Evolutionary conservation across 169 alveolate genomes (phyloP).

Genomic region (Perkinsus marinus): DNA sequence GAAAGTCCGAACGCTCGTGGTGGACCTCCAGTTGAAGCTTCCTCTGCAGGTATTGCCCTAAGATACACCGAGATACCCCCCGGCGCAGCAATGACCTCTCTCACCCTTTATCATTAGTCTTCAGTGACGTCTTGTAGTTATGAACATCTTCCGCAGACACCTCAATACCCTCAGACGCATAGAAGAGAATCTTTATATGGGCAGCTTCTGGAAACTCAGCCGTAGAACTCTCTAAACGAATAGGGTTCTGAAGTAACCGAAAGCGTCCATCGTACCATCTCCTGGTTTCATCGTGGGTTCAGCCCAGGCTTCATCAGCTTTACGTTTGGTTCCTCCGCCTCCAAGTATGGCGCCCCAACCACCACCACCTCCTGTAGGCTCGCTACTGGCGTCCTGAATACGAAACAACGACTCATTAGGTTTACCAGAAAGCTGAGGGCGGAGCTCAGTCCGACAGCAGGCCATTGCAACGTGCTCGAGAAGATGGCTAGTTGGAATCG

Average conservation of each 20-base stretch:
- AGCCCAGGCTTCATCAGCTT: neutral
- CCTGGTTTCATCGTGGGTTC: neutral
- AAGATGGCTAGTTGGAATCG: neutral
- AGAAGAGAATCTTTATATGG: neutral
- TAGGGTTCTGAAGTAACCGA: neutral
- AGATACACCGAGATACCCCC: neutral
- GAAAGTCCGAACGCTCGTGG: neutral
- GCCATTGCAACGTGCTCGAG: neutral
- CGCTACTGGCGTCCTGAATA: neutral
- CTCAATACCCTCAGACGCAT: neutral
- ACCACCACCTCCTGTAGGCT: neutral
- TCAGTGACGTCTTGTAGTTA: neutral
- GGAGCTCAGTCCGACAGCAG: too few relatives aligned
- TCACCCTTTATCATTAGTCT: neutral
- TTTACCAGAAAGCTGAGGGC: too few relatives aligned
- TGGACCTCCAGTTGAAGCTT: neutral
- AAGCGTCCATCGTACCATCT: neutral
- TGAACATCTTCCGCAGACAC: neutral
- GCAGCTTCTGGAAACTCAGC: neutral
- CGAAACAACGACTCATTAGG: neutral
- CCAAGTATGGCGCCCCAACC: neutral
- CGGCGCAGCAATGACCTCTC: neutral
- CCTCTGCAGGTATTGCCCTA: neutral
- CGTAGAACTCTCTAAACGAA: neutral
- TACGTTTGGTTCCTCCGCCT: neutral